Evolutionary conservation across 352 stramenopile genomes (phyloP).

Genomic region (Globisporangium perplexum): DNA sequence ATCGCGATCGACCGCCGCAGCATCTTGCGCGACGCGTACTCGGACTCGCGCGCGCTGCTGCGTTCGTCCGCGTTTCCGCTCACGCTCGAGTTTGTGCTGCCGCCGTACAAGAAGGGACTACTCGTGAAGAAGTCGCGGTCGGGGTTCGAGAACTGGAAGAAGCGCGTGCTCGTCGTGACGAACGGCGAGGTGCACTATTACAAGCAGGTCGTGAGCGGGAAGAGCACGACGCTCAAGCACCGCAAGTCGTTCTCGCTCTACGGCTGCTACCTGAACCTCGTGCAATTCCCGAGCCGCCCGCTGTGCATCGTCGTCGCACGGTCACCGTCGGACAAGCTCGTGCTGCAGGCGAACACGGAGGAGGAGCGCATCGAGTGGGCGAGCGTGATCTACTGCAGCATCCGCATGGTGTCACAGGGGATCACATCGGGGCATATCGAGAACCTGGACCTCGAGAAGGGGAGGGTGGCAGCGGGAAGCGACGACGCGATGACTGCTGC

Average conservation of each 20-base stretch:
- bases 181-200: constrained; percentile 83
- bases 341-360: constrained; percentile 58
- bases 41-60: constrained; percentile 41
- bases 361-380: constrained; percentile 86
- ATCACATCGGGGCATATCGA: constrained; percentile 80
- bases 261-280: constrained; percentile 81
- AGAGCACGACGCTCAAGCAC: constrained; percentile 53
- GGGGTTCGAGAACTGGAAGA: constrained; percentile 86
- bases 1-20: constrained; percentile 53
- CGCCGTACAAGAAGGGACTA: constrained; percentile 75
- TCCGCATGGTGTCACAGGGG: constrained; percentile 82
- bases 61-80: constrained; percentile 55
- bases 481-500: background rate
- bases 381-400: constrained; percentile 84
- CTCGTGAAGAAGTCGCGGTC: constrained; percentile 84
- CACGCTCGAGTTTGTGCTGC: constrained; percentile 70
- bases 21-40: constrained; percentile 62
- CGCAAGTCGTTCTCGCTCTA: constrained; percentile 82
- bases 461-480: background rate
- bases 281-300: constrained; percentile 62
- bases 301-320: constrained; percentile 80
- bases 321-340: constrained; percentile 81
- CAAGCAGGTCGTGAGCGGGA: constrained; percentile 50
- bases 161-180: constrained; percentile 68
- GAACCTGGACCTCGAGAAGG: constrained; percentile 59